These are phyloP conservation scores for Cenchrus americanus DNA, from an alignment of 176 grass and related monocot species.

Conservation along the genomic window DNA sequence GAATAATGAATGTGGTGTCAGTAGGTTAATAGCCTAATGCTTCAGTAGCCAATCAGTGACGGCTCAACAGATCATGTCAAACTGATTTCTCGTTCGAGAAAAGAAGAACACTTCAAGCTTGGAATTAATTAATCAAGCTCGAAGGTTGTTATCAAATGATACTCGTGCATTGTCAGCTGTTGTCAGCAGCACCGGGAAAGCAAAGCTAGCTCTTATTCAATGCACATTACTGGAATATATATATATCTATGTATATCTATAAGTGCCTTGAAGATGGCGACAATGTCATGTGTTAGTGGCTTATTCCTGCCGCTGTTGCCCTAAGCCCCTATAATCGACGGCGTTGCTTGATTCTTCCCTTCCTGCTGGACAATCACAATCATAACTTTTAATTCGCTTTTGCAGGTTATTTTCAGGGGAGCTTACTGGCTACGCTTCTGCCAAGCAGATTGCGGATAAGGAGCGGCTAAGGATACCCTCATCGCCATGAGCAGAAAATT, in stretches of 20 bases:
- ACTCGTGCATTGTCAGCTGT: too few species aligned
- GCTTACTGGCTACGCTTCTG: too few species aligned
- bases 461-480: too few species aligned
- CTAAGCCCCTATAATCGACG: background rate
- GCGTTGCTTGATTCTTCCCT: background rate
- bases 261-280: background rate
- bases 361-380: constrained; percentile 12
- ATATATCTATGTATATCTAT: background rate
- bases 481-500: too few species aligned
- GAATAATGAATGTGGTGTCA: background rate
- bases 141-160: too few species aligned
- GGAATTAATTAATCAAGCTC: background rate
- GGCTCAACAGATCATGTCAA: background rate
- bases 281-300: background rate
- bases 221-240: background rate
- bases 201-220: constrained; percentile 7
- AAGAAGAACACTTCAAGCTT: background rate
- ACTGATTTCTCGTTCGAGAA: background rate
- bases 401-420: too few species aligned
- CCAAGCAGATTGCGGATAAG: too few species aligned
- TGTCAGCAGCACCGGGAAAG: background rate
- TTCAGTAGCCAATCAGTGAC: background rate
- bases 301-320: background rate
- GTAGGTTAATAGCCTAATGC: background rate
- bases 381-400: too few species aligned